These are phyloP conservation scores for Sherardia arvensis DNA, from an alignment of 257 asterid genomes.

Conservation along the genomic window DNA sequence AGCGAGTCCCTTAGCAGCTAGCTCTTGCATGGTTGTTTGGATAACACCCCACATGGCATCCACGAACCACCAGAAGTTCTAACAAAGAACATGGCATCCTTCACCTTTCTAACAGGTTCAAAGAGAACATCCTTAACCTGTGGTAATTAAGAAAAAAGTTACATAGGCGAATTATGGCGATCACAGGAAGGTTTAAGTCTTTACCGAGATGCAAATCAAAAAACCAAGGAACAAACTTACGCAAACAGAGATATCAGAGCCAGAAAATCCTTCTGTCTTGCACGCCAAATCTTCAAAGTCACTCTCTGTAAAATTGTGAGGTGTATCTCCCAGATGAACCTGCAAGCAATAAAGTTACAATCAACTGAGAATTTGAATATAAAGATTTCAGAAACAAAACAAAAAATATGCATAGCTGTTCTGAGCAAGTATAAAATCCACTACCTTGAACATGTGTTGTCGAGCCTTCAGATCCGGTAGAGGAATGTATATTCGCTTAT, in stretches of 20 bases:
- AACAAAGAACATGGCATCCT: background rate
- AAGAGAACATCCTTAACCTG: background rate
- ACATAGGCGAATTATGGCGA: background rate
- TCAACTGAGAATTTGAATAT: no score
- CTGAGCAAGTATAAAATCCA: background rate
- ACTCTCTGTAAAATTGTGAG: slow-evolving; percentile 39
- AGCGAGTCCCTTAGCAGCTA: background rate
- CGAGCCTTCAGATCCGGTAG: slow-evolving; percentile 92
- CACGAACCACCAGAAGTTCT: background rate
- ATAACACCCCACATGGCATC: background rate
- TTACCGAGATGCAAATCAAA: background rate
- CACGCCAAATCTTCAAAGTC: slow-evolving; percentile 39
- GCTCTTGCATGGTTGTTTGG: background rate
- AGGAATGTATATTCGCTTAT: slow-evolving; percentile 93
- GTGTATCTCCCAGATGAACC: slow-evolving; percentile 51
- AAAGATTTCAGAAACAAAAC: no score
- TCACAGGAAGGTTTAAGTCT: background rate
- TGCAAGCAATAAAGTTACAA: slow-evolving; percentile 9
- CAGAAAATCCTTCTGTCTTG: slow-evolving; percentile 43
- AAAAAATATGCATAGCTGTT: no score
- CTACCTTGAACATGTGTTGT: slow-evolving; percentile 94
- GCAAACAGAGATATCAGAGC: slow-evolving; percentile 47
- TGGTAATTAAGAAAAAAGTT: background rate
- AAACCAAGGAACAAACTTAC: slow-evolving; percentile 18
- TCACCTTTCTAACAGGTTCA: background rate